Evolutionary conservation across 768 basidiomycete species (phyloP), one percentile per base, ranked within the genome.

Genomic region (Mycena capillaripes): DNA sequence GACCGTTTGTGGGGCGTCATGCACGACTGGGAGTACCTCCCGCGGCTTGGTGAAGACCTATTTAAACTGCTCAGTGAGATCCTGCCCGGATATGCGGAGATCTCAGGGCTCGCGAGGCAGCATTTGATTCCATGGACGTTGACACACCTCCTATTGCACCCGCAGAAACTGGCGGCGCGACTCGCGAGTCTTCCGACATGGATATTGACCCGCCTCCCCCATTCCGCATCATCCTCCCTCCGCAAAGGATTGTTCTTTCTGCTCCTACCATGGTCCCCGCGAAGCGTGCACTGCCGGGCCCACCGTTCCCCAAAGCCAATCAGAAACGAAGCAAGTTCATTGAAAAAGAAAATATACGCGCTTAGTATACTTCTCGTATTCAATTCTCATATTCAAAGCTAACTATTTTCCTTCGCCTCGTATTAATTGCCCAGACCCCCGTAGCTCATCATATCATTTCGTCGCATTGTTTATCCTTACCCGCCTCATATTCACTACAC

Each of bases 11-110:
- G 38, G 53, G 53, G 52, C 2, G 38, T 66, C 19, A 29, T 56
- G 64, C n/a, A 38, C 36, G 64, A 56, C 53, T 66, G 64, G 64
- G 16, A 66, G 23, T 56, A 55, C 23, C 17, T 66, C n/a, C 25
- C 7, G 7, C 7, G 4, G 5, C 27, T 55, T 17, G 52, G 64
- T 16, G 25, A 11, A 29, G 36, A 55, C 6, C 64, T 66, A 8
- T 66, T 66, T n/a, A 16, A 53, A 25, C 2, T 55, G 8, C 38
- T 66, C 4, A 29, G 7, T 10, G 5, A 56, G 7, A 46, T 30
- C 17, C 32, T 66, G 30, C 52, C 38, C 4, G 38, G 23, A 12
- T 56, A 55, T 42, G 23, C 50, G 25, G 36, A 56, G 16, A 56
- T 66, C 19, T 66, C 38, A 38, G 23, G 1, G 50, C 4, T 52